A percentile compares a stretch with the other conserved stretches of the same genome.
Conservation (phyloP, 306 rosid genomes). For the Benincasa hispida region DNA sequence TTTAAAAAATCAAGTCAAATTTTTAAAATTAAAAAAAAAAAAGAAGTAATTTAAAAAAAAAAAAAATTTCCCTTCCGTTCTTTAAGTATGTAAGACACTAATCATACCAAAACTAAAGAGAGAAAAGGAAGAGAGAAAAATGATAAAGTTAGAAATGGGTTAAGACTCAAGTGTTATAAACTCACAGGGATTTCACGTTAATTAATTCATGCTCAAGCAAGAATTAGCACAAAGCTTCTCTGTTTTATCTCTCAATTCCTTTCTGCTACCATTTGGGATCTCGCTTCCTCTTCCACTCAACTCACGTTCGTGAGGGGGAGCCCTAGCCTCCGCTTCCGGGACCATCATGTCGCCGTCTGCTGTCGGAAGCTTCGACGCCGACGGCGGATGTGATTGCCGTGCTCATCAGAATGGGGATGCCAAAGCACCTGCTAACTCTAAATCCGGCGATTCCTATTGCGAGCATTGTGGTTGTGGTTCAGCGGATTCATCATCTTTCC, state of each 20-base stretch:
- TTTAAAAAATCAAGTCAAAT: too few species aligned
- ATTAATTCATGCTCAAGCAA: not conserved
- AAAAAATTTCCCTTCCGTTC: too few species aligned
- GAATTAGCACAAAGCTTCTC: not conserved
- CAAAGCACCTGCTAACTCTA: conserved; percentile 6
- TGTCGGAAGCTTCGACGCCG: conserved; percentile 10
- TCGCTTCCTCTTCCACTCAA: not conserved
- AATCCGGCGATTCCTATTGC: conserved; percentile 14
- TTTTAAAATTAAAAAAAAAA: too few species aligned
- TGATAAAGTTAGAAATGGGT: not conserved
- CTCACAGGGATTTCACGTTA: not conserved
- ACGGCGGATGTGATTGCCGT: conserved; percentile 16
- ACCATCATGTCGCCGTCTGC: conserved; percentile 40
- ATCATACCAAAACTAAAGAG: not conserved
- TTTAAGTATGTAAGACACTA: too few species aligned
- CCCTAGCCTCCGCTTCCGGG: not conserved
- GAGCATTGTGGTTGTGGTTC: conserved; percentile 19
- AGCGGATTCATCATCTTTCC: conserved; percentile 15
- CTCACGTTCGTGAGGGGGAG: not conserved
- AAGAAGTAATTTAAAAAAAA: too few species aligned
- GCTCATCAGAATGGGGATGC: conserved; percentile 1
- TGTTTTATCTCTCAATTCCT: not conserved
- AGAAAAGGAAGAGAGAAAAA: not conserved
- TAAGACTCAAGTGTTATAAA: not conserved
- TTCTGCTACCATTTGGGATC: not conserved